Conservation (phyloP, 495 filamentous ascomycete genomes). For the Penicillium flavigenum region DNA sequence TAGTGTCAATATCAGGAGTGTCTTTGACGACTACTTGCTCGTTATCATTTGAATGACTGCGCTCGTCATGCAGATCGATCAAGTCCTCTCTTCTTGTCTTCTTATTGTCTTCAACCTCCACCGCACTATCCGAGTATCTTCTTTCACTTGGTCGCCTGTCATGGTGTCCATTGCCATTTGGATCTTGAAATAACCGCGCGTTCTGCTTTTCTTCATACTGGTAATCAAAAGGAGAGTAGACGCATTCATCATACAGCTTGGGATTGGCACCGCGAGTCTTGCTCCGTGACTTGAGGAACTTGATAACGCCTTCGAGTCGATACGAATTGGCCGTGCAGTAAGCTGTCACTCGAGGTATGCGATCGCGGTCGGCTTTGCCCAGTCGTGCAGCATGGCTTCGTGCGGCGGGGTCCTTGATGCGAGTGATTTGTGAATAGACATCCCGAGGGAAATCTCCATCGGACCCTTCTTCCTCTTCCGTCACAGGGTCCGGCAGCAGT, state of each 20-base stretch:
- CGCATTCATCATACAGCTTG: constrained; percentile 93
- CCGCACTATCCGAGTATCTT: constrained; percentile 62
- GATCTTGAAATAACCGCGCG: constrained; percentile 20
- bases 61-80: constrained; percentile 50
- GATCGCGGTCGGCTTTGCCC: constrained; percentile 88
- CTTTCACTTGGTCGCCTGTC: constrained; percentile 52
- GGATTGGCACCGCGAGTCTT: constrained; percentile 75
- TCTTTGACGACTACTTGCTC: constrained; percentile 32
- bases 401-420: constrained; percentile 95
- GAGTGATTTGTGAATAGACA: constrained; percentile 91
- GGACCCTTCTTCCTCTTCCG: constrained; percentile 61
- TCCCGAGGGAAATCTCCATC: constrained; percentile 92
- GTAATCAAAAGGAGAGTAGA: constrained; percentile 91
- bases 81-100: constrained; percentile 52
- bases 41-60: constrained; percentile 30
- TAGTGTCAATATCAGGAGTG: constrained; percentile 51
- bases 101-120: constrained; percentile 55
- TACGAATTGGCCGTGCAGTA: constrained; percentile 94
- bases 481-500: constrained; percentile 83
- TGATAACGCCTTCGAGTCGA: constrained; percentile 80
- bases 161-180: constrained; percentile 30
- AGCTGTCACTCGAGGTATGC: constrained; percentile 86
- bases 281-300: constrained; percentile 79
- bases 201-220: constrained; percentile 45
- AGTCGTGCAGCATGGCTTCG: constrained; percentile 87